Evolutionary conservation across 345 rosid genomes (phyloP), one percentile per base, ranked within the genome.

Genomic region (Leavenworthia alabamica): DNA sequence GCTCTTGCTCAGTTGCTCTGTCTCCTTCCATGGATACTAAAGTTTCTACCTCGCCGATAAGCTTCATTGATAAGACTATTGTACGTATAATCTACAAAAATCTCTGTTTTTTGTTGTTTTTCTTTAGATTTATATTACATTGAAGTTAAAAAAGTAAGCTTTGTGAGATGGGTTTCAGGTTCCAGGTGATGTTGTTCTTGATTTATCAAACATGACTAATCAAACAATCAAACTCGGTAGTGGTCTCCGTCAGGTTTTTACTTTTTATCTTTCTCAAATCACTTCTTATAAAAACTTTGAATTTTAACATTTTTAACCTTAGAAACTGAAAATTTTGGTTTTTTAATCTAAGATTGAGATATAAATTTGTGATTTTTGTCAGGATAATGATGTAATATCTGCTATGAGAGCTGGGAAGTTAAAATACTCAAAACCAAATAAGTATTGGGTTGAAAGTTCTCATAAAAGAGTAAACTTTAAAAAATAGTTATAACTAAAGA

Each of bases 111-210:
- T 61, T 61, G 59, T 14, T 5, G 6, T 14, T 32, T 16, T 17
- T 17, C 0, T 53, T 53, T 7, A 11, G 27, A 51, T 31, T 51
- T 14, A 0, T 37, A 9, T 15, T 26, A n/a, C 4, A 28, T 9
- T 14, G 37, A 11, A 11, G 32, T n/a, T 17, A 2, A 2, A 32
- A 28, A 0, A 1, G 7, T 28, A 42, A 29, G 8, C 19, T 8
- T 60, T 28, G 1, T 43, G 20, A 8, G 27, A 16, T 66, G 55
- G 31, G 40, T 4, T 36, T 41, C 71, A 90, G 95, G 80, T 87
- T 47, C 96, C 93, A 3, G 95, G 97, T 35, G 97, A 90, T 71
- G 72, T 87, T 60, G 85, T 90, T 49, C 79, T 90, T 52, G 90
- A 87, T 73, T 83, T 90, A 29, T 80, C 90, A 5, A 60, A 35